A percentile compares a stretch with the other conserved stretches of the same genome.
These are phyloP conservation scores for Fragilaria crotonensis DNA, from an alignment of 108 stramenopile genomes.

Conservation along the genomic window DNA sequence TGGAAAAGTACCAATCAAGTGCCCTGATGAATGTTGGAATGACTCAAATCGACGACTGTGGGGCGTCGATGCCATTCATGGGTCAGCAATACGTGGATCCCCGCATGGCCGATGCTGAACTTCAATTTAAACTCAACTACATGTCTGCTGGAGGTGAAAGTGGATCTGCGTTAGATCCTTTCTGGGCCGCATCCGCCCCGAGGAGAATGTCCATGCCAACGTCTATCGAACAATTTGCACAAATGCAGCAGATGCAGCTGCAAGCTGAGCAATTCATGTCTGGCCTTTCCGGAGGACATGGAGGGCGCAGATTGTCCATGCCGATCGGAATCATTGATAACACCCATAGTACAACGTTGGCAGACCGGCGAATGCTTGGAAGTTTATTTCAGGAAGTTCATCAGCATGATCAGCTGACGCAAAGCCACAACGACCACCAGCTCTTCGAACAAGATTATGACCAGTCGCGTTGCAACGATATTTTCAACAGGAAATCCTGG, in stretches of 20 bases:
- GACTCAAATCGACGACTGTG: too few species aligned
- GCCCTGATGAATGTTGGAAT: too few species aligned
- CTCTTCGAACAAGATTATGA: neutral
- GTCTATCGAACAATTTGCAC: neutral
- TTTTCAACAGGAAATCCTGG: neutral
- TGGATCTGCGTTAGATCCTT: too few species aligned
- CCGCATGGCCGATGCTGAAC: neutral
- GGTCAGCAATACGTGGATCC: neutral
- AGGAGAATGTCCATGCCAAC: constrained; percentile 1
- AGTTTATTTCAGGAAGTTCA: neutral
- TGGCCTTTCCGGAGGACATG: neutral
- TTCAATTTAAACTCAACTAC: neutral
- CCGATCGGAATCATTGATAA: neutral
- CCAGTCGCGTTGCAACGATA: neutral
- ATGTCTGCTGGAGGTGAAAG: too few species aligned
- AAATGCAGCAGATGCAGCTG: neutral
- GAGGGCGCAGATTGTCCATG: neutral
- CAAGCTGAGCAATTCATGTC: neutral
- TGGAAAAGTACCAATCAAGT: neutral
- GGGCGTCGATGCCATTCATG: neutral
- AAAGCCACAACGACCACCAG: neutral
- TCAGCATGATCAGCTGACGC: neutral
- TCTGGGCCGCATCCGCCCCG: neutral
- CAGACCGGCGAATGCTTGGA: neutral
- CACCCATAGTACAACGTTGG: neutral